Percentiles rank a stretch among this genome's conserved stretches.
These are phyloP conservation scores for Grosmannia clavigera DNA, from an alignment of 2,329 filamentous ascomycete species.

Conservation along the genomic window DNA sequence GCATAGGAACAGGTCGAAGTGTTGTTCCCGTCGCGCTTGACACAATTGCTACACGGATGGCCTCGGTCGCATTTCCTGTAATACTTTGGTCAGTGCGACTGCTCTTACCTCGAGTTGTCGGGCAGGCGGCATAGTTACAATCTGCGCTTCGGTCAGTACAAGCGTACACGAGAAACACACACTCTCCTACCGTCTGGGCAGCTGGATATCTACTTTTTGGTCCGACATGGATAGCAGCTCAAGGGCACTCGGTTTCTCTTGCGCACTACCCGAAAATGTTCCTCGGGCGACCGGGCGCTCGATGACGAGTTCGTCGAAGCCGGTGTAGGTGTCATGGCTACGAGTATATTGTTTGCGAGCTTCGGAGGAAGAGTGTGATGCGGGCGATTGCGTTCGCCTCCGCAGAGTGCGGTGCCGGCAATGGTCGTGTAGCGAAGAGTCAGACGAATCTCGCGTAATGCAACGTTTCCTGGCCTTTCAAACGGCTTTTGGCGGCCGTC, in stretches of 20 bases:
- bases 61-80: constrained; percentile 81
- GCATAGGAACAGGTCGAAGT: constrained; percentile 77
- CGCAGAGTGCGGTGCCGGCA: neutral
- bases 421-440: neutral
- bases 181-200: neutral
- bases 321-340: constrained; percentile 60
- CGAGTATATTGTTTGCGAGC: neutral
- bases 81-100: neutral
- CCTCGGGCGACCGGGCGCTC: constrained; percentile 67
- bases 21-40: constrained; percentile 77
- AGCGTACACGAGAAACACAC: neutral
- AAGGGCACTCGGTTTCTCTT: constrained; percentile 87
- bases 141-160: constrained; percentile 2
- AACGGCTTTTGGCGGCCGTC: neutral
- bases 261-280: constrained; percentile 75
- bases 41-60: constrained; percentile 87
- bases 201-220: constrained; percentile 55
- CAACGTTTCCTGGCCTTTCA: neutral
- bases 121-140: constrained; percentile 5
- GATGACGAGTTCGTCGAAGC: constrained; percentile 62
- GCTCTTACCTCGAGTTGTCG: neutral
- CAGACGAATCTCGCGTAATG: neutral
- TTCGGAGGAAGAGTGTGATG: neutral
- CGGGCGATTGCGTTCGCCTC: neutral
- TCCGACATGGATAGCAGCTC: constrained; percentile 82